Base-by-base conservation (phyloP, 2,329 filamentous ascomycete species). In the Lachnellula arida region DNA sequence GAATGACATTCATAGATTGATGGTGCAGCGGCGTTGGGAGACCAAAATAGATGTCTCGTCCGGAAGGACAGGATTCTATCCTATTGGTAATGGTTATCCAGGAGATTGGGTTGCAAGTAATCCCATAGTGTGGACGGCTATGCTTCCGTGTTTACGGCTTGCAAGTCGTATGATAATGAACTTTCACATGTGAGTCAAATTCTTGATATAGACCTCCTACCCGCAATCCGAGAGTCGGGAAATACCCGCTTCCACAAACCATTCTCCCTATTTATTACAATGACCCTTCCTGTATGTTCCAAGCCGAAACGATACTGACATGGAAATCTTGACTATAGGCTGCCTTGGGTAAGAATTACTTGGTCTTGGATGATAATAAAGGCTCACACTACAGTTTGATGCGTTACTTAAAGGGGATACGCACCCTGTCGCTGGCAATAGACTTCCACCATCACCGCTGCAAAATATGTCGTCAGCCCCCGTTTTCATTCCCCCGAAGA, bases 111-210 rank as follows among this genome's bases (percentile, higher is more conserved):
- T 19, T 22, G 54, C 52, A 19, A 23, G 19, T 2, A 61, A 63
- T 49, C 58, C 60, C 12, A 46, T 60, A 22, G 62, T 66, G 2
- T 66, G 59, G 46, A 58, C 51, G 3, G 37, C 51, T 15, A 52
- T 62, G n/a, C 39, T 63, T 25, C 60, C 62, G 8, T 32, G 25
- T 25, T 43, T 65, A 22, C 67, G 71, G 11, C 64, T 66, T 0
- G 68, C 67, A 2, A 65, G 51, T 0, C 71, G 51, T 5, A 68
- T 58, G 19, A 37, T 65, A 11, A 58, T 22, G 17, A 58, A 56
- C 25, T 15, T 55, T 25, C 51, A 63, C 51, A 11, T 54, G 7
- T 49, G 28, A 32, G 28, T 32, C 28, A 32, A 32, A 4, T 32
- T 32, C 4, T 32, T 32, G 3, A 12, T 32, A 9, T 9, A 32